Conservation (phyloP, 768 basidiomycete genomes). For the Tephrocybe rancida region DNA sequence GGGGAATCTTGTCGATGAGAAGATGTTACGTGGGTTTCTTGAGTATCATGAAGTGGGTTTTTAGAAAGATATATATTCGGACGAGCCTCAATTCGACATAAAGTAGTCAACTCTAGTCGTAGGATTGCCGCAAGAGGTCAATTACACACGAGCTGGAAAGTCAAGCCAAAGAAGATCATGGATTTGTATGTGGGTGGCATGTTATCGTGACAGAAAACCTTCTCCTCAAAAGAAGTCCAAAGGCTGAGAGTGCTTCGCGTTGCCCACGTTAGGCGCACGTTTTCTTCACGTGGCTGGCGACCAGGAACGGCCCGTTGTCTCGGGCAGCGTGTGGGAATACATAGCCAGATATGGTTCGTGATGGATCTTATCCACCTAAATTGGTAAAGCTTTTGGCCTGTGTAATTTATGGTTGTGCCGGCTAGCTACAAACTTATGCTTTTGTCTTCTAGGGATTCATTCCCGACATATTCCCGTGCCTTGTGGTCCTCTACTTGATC, state of each 20-base stretch:
- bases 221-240: not conserved
- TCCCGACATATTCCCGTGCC: constrained; percentile 24
- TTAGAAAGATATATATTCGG: too few species aligned
- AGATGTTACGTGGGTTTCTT: too few species aligned
- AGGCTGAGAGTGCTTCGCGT: not conserved
- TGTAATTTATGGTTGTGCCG: constrained; percentile 14
- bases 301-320: constrained; percentile 31
- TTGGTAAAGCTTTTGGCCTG: constrained; percentile 21
- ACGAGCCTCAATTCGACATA: too few species aligned
- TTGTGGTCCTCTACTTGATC: not conserved
- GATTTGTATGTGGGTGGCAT: too few species aligned
- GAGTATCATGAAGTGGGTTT: too few species aligned
- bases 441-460: constrained; percentile 18
- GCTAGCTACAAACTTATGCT: constrained; percentile 14
- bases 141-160: too few species aligned
- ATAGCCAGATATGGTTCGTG: constrained; percentile 7
- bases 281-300: constrained; percentile 29
- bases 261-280: not conserved
- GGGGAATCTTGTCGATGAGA: too few species aligned
- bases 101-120: too few species aligned
- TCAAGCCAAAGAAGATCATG: too few species aligned
- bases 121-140: too few species aligned
- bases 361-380: constrained; percentile 20
- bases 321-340: constrained; percentile 32
- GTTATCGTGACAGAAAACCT: too few species aligned